Percentiles rank a stretch among this genome's conserved stretches.
phyloP scores from a whole-genome alignment of 805 yeast genomes.

The Metschnikowia gelsemii region DNA sequence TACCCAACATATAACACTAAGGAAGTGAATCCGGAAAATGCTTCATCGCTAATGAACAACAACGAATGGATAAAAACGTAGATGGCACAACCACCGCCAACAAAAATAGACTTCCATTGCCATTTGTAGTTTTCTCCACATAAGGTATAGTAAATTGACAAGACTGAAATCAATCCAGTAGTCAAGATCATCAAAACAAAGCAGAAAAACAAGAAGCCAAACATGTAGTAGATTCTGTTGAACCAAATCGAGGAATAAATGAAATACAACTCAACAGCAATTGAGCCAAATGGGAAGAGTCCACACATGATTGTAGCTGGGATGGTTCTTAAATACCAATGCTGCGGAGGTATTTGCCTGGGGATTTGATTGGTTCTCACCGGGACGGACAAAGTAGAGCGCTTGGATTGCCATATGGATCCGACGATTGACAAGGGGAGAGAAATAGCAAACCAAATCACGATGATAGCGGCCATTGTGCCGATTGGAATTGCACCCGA shows the following conservation, averaged over 20 bases:
- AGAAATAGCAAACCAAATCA: slow-evolving; percentile 83
- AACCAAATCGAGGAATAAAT: slow-evolving; percentile 91
- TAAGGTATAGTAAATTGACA: slow-evolving; percentile 78
- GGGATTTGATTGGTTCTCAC: slow-evolving; percentile 94
- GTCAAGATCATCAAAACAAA: slow-evolving; percentile 79
- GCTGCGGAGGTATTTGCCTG: slow-evolving; percentile 91
- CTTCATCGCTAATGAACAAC: slow-evolving; percentile 57
- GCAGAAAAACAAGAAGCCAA: slow-evolving; percentile 92
- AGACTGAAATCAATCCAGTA: slow-evolving; percentile 73
- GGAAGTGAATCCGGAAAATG: slow-evolving; percentile 70
- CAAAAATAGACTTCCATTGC: slow-evolving; percentile 92
- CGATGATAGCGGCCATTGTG: slow-evolving; percentile 75
- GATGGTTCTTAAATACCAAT: slow-evolving; percentile 69
- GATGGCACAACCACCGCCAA: slow-evolving; percentile 85
- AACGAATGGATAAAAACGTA: slow-evolving; percentile 85
- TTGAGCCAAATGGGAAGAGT: slow-evolving; percentile 90
- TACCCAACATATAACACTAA: slow-evolving; percentile 81
- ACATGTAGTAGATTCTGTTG: slow-evolving; percentile 92
- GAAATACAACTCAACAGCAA: slow-evolving; percentile 92
- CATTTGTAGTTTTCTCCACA: slow-evolving; percentile 92
- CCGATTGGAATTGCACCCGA: slow-evolving; percentile 96
- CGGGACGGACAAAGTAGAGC: slow-evolving; percentile 61
- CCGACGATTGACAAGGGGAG: slow-evolving; percentile 83
- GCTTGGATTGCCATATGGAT: slow-evolving; percentile 72
- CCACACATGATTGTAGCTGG: slow-evolving; percentile 78